A percentile compares a stretch with the other conserved stretches of the same genome.
Conservation (phyloP, 2,329 filamentous ascomycete genomes). For the Penicillium sp. region DNA sequence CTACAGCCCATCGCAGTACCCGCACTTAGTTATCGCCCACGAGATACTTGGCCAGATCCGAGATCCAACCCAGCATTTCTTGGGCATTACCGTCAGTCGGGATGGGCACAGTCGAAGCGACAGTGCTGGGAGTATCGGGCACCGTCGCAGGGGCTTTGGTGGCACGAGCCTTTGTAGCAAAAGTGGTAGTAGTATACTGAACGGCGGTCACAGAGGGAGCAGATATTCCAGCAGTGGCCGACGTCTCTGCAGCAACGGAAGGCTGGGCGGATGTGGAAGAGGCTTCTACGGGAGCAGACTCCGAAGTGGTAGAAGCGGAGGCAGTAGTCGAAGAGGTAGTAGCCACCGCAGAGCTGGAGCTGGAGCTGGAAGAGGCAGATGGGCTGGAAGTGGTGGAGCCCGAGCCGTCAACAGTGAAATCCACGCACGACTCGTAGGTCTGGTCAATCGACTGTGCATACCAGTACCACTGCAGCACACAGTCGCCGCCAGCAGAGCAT, state of each 20-base stretch:
- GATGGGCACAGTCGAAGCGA: slow-evolving; percentile 9
- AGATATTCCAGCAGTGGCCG: background rate
- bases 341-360: slow-evolving; percentile 5
- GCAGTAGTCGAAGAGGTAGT: slow-evolving; percentile 1
- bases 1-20: no score
- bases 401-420: slow-evolving; percentile 31
- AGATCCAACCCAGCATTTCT: slow-evolving; percentile 13
- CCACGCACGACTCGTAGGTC: slow-evolving; percentile 38
- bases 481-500: slow-evolving; percentile 30
- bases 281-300: background rate
- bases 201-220: background rate
- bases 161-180: slow-evolving; percentile 18
- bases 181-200: slow-evolving; percentile 9
- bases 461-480: slow-evolving; percentile 40
- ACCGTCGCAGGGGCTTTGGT: slow-evolving; percentile 5
- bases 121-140: slow-evolving; percentile 4
- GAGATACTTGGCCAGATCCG: slow-evolving; percentile 18
- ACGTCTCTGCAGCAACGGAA: slow-evolving; percentile 3
- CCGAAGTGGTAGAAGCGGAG: slow-evolving; percentile 3
- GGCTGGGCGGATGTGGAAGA: slow-evolving; percentile 3
- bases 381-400: slow-evolving; percentile 16
- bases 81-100: slow-evolving; percentile 16
- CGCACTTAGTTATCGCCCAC: slow-evolving; percentile 12
- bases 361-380: no score
- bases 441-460: slow-evolving; percentile 34